Evolutionary conservation across 768 basidiomycete genomes (phyloP), one percentile per base, ranked within the genome.

Genomic region (Kondoa malvinella): DNA sequence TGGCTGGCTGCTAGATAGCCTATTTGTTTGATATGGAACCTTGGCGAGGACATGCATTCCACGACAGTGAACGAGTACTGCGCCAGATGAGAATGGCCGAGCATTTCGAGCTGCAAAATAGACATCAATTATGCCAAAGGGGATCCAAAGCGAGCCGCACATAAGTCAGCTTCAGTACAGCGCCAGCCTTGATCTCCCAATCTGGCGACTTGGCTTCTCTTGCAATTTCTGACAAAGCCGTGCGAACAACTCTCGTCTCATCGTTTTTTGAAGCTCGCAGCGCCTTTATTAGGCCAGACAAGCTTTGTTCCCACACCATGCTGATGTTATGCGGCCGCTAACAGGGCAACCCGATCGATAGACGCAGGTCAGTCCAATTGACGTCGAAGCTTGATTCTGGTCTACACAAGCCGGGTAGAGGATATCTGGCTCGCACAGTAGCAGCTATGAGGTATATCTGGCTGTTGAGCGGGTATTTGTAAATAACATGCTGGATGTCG

Each of bases 21-120:
- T 62, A 97, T 86, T 30, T 84, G 85, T 81, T 99, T 99, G 72
- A 97, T 81, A 78, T 97, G 92, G 72, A 86, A 83, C 75, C 86
- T 86, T 2, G 87, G 80, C 2, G 91, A 92, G 40, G 91, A 91
- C 95, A 99, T 99, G 76, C 94, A 91, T 76, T 99, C 95, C 3
- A 97, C 86, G 65, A 99, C 87, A 76, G 94, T 86, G 74, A 99
- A 99, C 4, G 95, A 89, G 58, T 92, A 92, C 85, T 91, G 95
- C 68, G 84, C 84, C 85, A 88, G 95, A 79, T 87, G 91, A 75
- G 87, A 91, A 65, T 74, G 67, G 65, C 86, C 95, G 65, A 99
- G 79, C 95, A 99, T 97, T 76, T 97, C 90, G 71, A 99, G 85
- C 94, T 97, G 74, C 16, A 3, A 12, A 14, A 30, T 27, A 32